A percentile compares a stretch with the other conserved stretches of the same genome.
Conservation (phyloP, 179 eudicot genomes). For the Carnegiea gigantea region DNA sequence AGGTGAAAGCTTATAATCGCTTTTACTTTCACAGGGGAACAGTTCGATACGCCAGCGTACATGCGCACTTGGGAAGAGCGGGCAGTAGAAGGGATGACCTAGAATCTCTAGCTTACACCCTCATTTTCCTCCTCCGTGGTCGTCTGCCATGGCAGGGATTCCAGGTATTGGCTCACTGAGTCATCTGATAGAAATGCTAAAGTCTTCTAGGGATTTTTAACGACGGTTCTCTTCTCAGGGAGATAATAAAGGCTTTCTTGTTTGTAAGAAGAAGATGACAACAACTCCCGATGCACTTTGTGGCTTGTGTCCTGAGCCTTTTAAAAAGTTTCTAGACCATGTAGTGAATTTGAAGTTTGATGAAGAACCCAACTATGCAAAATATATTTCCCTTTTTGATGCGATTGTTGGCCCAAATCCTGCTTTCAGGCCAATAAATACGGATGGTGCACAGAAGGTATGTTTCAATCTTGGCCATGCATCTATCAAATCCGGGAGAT, state of each 20-base stretch:
- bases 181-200: background rate
- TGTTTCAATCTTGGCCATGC: constrained; percentile 4
- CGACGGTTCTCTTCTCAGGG: constrained; percentile 34
- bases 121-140: constrained; percentile 54
- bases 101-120: constrained; percentile 65
- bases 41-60: constrained; percentile 66
- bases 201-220: background rate
- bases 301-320: constrained; percentile 48
- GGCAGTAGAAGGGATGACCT: constrained; percentile 70
- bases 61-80: constrained; percentile 68
- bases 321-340: constrained; percentile 48
- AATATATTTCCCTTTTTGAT: constrained; percentile 50
- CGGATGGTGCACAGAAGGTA: constrained; percentile 61
- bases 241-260: constrained; percentile 43
- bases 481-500: background rate
- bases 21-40: constrained; percentile 48
- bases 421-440: constrained; percentile 37
- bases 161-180: constrained; percentile 17
- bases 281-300: constrained; percentile 45
- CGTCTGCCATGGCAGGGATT: constrained; percentile 69
- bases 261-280: constrained; percentile 51
- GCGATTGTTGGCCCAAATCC: constrained; percentile 39
- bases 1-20: background rate
- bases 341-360: constrained; percentile 58
- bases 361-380: constrained; percentile 55